Percentiles rank a stretch among this genome's conserved stretches.
phyloP scores from a whole-genome alignment of 805 yeast species.

The Blastobotrys americana region DNA sequence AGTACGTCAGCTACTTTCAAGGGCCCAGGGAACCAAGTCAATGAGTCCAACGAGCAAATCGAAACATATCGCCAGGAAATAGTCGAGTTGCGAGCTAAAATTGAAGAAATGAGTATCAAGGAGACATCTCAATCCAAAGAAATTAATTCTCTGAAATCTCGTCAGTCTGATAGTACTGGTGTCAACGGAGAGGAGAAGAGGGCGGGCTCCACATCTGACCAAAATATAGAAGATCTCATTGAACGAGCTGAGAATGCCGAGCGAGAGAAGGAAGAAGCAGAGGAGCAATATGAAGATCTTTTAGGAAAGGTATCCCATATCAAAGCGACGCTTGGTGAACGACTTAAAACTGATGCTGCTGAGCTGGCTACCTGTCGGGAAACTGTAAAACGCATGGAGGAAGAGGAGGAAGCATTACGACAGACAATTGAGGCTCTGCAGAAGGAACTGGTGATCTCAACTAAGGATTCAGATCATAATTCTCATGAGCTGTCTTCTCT shows the following conservation, averaged over 20 bases:
- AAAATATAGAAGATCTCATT: constrained; percentile 54
- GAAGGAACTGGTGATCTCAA: constrained; percentile 31
- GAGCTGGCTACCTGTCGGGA: constrained; percentile 29
- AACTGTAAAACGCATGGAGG: constrained; percentile 27
- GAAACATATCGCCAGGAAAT: no score
- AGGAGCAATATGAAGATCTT: constrained; percentile 36
- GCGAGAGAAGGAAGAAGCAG: constrained; percentile 36
- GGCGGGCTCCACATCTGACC: neutral
- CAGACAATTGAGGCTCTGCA: constrained; percentile 33
- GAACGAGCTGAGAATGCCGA: constrained; percentile 48
- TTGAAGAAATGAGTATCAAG: constrained; percentile 6
- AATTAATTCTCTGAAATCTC: constrained; percentile 7
- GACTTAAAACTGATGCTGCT: constrained; percentile 35
- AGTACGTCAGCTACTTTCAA: no score
- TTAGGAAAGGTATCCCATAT: constrained; percentile 33
- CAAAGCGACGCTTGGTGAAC: constrained; percentile 37
- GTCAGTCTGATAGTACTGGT: constrained; percentile 1
- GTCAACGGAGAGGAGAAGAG: neutral
- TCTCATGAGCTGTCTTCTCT: constrained; percentile 24
- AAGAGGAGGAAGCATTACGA: constrained; percentile 31
- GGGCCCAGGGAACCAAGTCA: no score
- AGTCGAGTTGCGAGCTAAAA: neutral
- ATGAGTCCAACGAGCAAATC: no score
- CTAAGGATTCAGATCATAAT: constrained; percentile 24
- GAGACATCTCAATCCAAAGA: constrained; percentile 9